Evolutionary conservation across 2,329 filamentous ascomycete species (phyloP).

Genomic region (Claviceps maximensis): DNA sequence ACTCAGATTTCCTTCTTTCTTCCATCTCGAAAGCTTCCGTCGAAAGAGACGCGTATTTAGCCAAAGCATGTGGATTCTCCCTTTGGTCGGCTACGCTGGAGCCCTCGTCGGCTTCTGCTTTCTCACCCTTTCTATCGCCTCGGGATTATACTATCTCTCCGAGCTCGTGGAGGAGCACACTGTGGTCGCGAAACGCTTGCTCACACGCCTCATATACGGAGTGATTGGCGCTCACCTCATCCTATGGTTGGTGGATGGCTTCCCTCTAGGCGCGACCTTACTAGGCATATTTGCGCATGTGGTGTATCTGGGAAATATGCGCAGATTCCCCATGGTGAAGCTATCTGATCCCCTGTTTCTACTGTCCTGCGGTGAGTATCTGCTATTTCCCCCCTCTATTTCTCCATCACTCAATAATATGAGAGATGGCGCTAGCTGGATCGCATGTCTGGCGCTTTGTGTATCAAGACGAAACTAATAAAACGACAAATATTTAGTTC

Average conservation of each 20-base stretch:
- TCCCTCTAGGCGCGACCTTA: slow-evolving; percentile 61
- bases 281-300: slow-evolving; percentile 71
- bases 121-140: slow-evolving; percentile 88
- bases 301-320: slow-evolving; percentile 79
- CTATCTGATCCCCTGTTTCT: slow-evolving; percentile 80
- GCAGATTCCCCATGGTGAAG: slow-evolving; percentile 62
- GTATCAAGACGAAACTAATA: not conserved
- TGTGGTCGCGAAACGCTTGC: slow-evolving; percentile 76
- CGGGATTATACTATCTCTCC: slow-evolving; percentile 95
- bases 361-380: slow-evolving; percentile 52
- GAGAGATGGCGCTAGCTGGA: not conserved
- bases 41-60: not conserved
- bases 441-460: not conserved
- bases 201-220: slow-evolving; percentile 72
- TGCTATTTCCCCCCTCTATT: not conserved
- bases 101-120: slow-evolving; percentile 84
- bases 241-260: slow-evolving; percentile 70
- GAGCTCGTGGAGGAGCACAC: slow-evolving; percentile 98
- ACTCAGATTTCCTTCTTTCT: not conserved
- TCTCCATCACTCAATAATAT: not conserved
- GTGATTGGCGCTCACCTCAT: slow-evolving; percentile 63
- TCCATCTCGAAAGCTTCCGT: not conserved
- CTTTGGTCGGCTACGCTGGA: slow-evolving; percentile 79
- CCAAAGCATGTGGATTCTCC: slow-evolving; percentile 80
- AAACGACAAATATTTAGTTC: slow-evolving; percentile 35